These are phyloP conservation scores for Lojkania enalia DNA, from an alignment of 2,329 filamentous ascomycete genomes.

Conservation along the genomic window DNA sequence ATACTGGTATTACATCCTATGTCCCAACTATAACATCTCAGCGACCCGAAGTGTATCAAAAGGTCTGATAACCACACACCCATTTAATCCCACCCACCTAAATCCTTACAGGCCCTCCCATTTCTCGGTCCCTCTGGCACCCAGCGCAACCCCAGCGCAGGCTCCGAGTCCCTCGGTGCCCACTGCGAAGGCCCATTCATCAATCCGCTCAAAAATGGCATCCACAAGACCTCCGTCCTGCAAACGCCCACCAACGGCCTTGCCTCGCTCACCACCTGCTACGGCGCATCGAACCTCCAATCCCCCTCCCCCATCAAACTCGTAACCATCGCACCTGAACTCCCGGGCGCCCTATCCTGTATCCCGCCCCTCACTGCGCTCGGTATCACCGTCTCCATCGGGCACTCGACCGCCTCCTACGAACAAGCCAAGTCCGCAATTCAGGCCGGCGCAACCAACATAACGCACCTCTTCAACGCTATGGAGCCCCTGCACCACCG, in stretches of 20 bases:
- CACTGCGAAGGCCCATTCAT: conserved; percentile 93
- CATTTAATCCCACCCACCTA: conserved; percentile 7
- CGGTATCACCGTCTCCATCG: conserved; percentile 77
- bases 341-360: conserved; percentile 66
- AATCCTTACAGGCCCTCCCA: conserved; percentile 62
- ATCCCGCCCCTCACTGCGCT: conserved; percentile 68
- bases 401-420: conserved; percentile 85
- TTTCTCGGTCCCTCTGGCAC: conserved; percentile 73
- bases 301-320: conserved; percentile 64
- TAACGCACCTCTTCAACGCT: conserved; percentile 92
- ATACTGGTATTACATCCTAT: conserved; percentile 86
- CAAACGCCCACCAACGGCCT: conserved; percentile 64
- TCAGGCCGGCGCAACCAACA: conserved; percentile 78
- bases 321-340: conserved; percentile 85
- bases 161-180: conserved; percentile 84
- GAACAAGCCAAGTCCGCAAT: conserved; percentile 76
- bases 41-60: conserved; percentile 77
- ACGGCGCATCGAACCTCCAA: conserved; percentile 70
- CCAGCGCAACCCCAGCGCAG: conserved; percentile 63
- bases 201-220: conserved; percentile 79
- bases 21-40: conserved; percentile 85
- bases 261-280: conserved; percentile 68
- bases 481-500: conserved; percentile 90
- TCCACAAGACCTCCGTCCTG: conserved; percentile 77
- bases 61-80: conserved; percentile 50